A percentile compares a stretch with the other conserved stretches of the same genome.
phyloP scores from a whole-genome alignment of 2,329 filamentous ascomycete species.

The Xylaria multiplex region DNA sequence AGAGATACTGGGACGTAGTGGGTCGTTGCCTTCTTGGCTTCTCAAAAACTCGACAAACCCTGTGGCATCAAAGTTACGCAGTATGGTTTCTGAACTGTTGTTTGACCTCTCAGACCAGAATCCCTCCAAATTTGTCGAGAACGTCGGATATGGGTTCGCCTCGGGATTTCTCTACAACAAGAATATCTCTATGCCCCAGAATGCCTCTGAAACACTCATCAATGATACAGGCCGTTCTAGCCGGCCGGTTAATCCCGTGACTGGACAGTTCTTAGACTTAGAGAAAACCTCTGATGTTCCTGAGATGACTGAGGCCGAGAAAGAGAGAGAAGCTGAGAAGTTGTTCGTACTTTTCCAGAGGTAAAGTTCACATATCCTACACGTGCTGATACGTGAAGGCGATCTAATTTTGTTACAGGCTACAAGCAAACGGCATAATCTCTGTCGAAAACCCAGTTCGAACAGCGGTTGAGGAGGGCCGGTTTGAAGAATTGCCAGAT shows the following conservation, averaged over 20 bases:
- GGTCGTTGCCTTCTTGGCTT: slow-evolving; percentile 78
- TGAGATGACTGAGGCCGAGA: slow-evolving; percentile 91
- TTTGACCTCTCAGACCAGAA: slow-evolving; percentile 89
- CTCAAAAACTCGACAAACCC: slow-evolving; percentile 82
- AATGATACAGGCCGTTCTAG: slow-evolving; percentile 45
- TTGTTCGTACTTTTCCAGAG: slow-evolving; percentile 92
- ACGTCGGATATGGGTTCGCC: slow-evolving; percentile 94
- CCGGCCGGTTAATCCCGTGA: slow-evolving; percentile 79
- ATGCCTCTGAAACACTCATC: slow-evolving; percentile 64
- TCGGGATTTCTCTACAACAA: slow-evolving; percentile 89
- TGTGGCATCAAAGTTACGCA: slow-evolving; percentile 74
- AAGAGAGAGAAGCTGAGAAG: slow-evolving; percentile 88
- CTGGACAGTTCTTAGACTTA: slow-evolving; percentile 80
- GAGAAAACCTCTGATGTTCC: slow-evolving; percentile 69
- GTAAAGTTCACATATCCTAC: slow-evolving; percentile 53
- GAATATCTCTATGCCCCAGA: slow-evolving; percentile 79
- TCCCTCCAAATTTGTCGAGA: slow-evolving; percentile 81
- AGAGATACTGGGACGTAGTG: slow-evolving; percentile 78
- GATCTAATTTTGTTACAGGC: slow-evolving; percentile 41
- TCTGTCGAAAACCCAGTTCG: slow-evolving; percentile 75
- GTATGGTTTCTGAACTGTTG: slow-evolving; percentile 79
- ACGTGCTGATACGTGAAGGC: not conserved
- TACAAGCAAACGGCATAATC: slow-evolving; percentile 64
- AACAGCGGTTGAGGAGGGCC: slow-evolving; percentile 69
- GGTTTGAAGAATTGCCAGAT: slow-evolving; percentile 69